Evolutionary conservation across 805 yeast genomes (phyloP).

Genomic region (Candida jianshihensis): DNA sequence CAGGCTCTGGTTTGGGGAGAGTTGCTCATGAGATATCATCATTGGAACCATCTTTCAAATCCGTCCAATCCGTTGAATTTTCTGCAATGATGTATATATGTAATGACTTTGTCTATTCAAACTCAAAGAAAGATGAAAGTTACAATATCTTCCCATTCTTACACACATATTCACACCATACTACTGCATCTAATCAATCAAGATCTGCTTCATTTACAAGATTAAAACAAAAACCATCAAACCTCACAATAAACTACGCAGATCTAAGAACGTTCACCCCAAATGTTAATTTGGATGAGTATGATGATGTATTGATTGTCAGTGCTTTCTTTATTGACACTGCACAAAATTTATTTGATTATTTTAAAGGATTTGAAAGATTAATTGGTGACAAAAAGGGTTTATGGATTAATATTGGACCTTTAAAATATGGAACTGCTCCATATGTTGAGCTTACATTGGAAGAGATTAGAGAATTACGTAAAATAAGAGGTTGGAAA

Average conservation of each 20-base stretch:
- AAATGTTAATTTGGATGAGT: slow-evolving; percentile 20
- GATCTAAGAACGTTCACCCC: slow-evolving; percentile 56
- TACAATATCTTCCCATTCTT: slow-evolving; percentile 40
- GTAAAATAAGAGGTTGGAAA: slow-evolving; percentile 60
- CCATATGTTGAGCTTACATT: slow-evolving; percentile 67
- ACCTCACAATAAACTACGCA: slow-evolving; percentile 42
- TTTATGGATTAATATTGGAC: slow-evolving; percentile 88
- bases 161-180: slow-evolving; percentile 66
- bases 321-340: slow-evolving; percentile 85
- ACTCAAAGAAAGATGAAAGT: slow-evolving; percentile 1
- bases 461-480: slow-evolving; percentile 56
- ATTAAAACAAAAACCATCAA: slow-evolving; percentile 33
- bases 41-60: slow-evolving; percentile 30
- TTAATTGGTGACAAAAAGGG: slow-evolving; percentile 41
- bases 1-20: slow-evolving; percentile 86
- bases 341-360: slow-evolving; percentile 77
- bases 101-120: slow-evolving; percentile 47
- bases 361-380: slow-evolving; percentile 56
- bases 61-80: slow-evolving; percentile 70
- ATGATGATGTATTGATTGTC: slow-evolving; percentile 47
- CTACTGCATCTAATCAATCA: slow-evolving; percentile 39
- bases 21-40: slow-evolving; percentile 55
- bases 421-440: slow-evolving; percentile 85
- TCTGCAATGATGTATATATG: slow-evolving; percentile 72
- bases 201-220: slow-evolving; percentile 32